Conservation (phyloP, 208 protist species). For the Leishmania lainsoni region DNA sequence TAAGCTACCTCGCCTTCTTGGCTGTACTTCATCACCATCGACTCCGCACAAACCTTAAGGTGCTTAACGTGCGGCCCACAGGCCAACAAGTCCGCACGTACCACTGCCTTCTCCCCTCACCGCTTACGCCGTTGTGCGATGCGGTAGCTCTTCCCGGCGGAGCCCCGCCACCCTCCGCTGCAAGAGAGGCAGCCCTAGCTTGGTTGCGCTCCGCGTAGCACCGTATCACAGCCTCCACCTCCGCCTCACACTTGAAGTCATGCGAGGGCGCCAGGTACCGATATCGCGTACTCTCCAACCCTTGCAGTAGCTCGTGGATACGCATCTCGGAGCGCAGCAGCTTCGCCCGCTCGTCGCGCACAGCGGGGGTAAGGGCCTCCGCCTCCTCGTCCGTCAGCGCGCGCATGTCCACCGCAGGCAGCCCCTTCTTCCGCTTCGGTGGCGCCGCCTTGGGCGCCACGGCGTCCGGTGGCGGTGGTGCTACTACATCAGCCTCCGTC, state of each 20-base stretch:
- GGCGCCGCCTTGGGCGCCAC: conserved; percentile 10
- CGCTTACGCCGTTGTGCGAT: neutral
- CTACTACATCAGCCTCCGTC: conserved; percentile 11
- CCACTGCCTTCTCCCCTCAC: conserved; percentile 13
- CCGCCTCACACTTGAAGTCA: conserved; percentile 60
- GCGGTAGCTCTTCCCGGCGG: neutral
- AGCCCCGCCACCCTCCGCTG: neutral
- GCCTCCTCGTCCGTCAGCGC: conserved; percentile 45
- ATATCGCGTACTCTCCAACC: conserved; percentile 77
- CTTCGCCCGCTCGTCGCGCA: conserved; percentile 61
- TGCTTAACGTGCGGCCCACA: conserved; percentile 55
- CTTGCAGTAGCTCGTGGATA: conserved; percentile 66
- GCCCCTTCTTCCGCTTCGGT: conserved; percentile 37
- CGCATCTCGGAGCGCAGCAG: conserved; percentile 60
- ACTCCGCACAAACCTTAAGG: conserved; percentile 46
- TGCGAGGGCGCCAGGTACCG: conserved; percentile 65
- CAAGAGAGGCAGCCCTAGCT: conserved; percentile 3
- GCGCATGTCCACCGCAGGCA: conserved; percentile 54
- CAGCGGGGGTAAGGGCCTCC: conserved; percentile 39
- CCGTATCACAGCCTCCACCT: conserved; percentile 54
- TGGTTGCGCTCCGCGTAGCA: conserved; percentile 67
- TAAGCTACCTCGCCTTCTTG: conserved; percentile 20
- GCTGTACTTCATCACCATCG: conserved; percentile 50
- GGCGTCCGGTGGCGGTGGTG: conserved; percentile 4
- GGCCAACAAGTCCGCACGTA: conserved; percentile 44